phyloP scores from a whole-genome alignment of 2,329 filamentous ascomycete species.

The Orbilia quercus region DNA sequence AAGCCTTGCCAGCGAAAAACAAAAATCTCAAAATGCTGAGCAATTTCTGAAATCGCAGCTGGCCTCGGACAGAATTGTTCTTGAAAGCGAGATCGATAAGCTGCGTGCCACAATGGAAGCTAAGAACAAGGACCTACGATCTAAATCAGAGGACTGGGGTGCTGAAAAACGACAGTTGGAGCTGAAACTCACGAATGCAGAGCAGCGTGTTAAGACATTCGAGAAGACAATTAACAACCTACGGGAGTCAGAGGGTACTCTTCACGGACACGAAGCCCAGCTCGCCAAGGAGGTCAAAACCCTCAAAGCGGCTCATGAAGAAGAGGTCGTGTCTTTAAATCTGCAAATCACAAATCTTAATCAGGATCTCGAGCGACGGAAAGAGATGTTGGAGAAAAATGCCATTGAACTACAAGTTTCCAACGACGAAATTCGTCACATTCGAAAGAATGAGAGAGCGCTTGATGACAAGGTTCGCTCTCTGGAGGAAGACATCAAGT shows the following conservation, averaged over 20 bases:
- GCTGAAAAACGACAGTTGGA: conserved; percentile 73
- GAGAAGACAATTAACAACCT: conserved; percentile 73
- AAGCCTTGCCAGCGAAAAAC: conserved; percentile 70
- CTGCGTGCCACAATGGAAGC: conserved; percentile 55
- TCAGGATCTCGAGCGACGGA: conserved; percentile 75
- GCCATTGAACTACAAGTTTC: conserved; percentile 74
- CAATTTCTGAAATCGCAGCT: conserved; percentile 68
- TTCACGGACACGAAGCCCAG: conserved; percentile 45
- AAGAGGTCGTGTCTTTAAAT: conserved; percentile 66
- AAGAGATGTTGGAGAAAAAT: conserved; percentile 73
- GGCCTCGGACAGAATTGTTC: conserved; percentile 60
- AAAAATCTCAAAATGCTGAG: conserved; percentile 74
- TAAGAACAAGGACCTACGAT: conserved; percentile 57
- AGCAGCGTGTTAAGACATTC: conserved; percentile 74
- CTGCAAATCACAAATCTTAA: conserved; percentile 81
- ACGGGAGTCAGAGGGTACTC: conserved; percentile 44
- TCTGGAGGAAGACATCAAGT: conserved; percentile 68
- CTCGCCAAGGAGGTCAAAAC: conserved; percentile 76
- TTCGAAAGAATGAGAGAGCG: conserved; percentile 72
- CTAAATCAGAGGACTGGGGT: conserved; percentile 58
- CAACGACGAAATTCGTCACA: conserved; percentile 76
- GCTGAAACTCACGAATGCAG: conserved; percentile 73
- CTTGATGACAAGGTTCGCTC: conserved; percentile 82
- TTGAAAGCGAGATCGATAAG: conserved; percentile 59
- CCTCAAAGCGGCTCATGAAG: conserved; percentile 71